These are phyloP conservation scores for Plasmodium malariae DNA, from an alignment of 169 alveolate species.

Conservation along the genomic window DNA sequence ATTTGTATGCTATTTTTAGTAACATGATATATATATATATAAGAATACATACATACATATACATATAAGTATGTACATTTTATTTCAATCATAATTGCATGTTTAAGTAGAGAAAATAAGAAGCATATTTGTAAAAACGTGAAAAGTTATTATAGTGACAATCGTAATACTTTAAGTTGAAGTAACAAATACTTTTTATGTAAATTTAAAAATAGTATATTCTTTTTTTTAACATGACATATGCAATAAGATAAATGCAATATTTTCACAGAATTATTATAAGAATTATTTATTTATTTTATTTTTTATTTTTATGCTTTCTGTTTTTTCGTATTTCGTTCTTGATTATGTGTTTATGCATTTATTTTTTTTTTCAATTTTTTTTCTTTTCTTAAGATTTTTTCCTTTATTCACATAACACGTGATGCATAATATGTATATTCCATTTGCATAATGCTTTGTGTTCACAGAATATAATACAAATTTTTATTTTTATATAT, in stretches of 20 bases:
- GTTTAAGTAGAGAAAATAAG: constrained; percentile 16
- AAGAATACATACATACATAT: background rate
- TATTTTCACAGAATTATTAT: constrained; percentile 21
- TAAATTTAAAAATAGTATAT: constrained; percentile 9
- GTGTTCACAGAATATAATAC: constrained; percentile 8
- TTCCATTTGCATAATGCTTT: constrained; percentile 5
- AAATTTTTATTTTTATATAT: no score
- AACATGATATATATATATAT: background rate
- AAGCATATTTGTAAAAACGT: constrained; percentile 45
- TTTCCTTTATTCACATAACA: background rate
- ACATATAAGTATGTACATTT: background rate
- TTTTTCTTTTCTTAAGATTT: background rate
- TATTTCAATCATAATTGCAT: background rate
- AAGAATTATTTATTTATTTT: constrained; percentile 20
- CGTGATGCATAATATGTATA: constrained; percentile 11
- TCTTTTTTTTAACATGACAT: background rate
- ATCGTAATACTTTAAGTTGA: background rate
- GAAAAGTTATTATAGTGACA: constrained; percentile 1
- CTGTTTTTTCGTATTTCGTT: background rate
- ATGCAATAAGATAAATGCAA: constrained; percentile 16
- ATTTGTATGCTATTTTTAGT: constrained; percentile 1
- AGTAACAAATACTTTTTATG: no score
- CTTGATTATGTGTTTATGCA: background rate
- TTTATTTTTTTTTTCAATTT: background rate
- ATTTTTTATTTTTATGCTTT: constrained; percentile 14